Percentiles rank a stretch among this genome's conserved stretches.
phyloP scores from a whole-genome alignment of 495 filamentous ascomycete species.

The Penicillium cataractarum region DNA sequence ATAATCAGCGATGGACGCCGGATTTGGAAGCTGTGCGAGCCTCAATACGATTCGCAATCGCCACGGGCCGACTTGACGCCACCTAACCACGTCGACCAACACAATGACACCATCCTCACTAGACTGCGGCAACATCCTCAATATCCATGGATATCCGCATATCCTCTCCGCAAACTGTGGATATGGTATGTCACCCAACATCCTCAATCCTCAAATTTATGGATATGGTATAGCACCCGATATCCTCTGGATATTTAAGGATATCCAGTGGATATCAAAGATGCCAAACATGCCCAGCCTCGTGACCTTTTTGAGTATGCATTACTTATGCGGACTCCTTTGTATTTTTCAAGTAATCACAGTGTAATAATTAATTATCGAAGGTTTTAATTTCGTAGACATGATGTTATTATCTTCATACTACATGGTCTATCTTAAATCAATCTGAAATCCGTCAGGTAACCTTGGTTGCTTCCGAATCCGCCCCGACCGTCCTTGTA shows the following conservation, averaged over 20 bases:
- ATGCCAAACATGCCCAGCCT: slow-evolving; percentile 10
- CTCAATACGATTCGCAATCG: slow-evolving; percentile 5
- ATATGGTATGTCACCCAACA: too few species aligned
- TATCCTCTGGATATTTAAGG: slow-evolving; percentile 12
- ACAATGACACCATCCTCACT: not conserved
- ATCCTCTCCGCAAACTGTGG: too few species aligned
- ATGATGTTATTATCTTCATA: not conserved
- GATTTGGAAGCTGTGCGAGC: not conserved
- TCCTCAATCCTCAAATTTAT: not conserved
- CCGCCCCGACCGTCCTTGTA: not conserved
- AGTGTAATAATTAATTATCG: slow-evolving; percentile 8
- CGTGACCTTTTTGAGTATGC: not conserved
- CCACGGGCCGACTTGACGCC: slow-evolving; percentile 10
- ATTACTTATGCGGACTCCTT: slow-evolving; percentile 15
- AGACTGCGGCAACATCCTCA: too few species aligned
- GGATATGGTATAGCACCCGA: slow-evolving; percentile 11
- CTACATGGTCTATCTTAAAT: not conserved
- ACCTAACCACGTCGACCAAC: slow-evolving; percentile 6
- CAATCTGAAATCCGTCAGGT: not conserved
- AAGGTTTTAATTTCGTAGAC: slow-evolving; percentile 7
- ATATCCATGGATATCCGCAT: too few species aligned
- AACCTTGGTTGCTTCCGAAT: slow-evolving; percentile 13
- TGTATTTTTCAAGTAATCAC: slow-evolving; percentile 14
- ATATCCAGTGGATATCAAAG: slow-evolving; percentile 16
- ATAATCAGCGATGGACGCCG: slow-evolving; percentile 5